Percentiles rank a stretch among this genome's conserved stretches.
Evolutionary conservation across 2,329 filamentous ascomycete genomes (phyloP).

Genomic region (Colletotrichum chlorophyti): DNA sequence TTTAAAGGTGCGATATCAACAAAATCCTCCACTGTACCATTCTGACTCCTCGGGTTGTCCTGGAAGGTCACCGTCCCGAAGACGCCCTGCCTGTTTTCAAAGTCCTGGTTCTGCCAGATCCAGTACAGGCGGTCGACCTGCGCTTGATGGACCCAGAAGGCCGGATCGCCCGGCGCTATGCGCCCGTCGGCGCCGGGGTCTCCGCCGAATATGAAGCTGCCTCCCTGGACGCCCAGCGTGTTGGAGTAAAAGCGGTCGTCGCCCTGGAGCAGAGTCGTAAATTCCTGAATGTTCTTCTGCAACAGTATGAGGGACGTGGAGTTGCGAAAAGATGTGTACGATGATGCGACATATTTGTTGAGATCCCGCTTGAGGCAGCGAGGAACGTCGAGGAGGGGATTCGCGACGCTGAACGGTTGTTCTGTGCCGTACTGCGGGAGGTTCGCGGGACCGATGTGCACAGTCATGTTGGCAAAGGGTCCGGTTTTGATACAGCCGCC

Average conservation of each 20-base stretch:
- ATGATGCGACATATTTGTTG: slow-evolving; percentile 32
- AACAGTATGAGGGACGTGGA: slow-evolving; percentile 40
- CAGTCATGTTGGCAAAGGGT: slow-evolving; percentile 46
- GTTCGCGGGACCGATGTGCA: slow-evolving; percentile 44
- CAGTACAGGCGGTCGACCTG: slow-evolving; percentile 55
- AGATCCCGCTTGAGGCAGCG: slow-evolving; percentile 50
- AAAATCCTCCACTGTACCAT: slow-evolving; percentile 48
- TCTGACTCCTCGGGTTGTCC: slow-evolving; percentile 46
- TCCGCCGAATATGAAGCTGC: slow-evolving; percentile 51
- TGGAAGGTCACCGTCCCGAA: slow-evolving; percentile 50
- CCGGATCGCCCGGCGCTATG: slow-evolving; percentile 51
- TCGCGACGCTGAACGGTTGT: slow-evolving; percentile 26
- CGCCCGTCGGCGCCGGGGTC: slow-evolving; percentile 54
- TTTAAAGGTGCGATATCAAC: slow-evolving; percentile 42
- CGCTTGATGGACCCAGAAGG: slow-evolving; percentile 53
- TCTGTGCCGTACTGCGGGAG: slow-evolving; percentile 28
- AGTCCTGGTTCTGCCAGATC: slow-evolving; percentile 56
- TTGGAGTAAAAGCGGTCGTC: slow-evolving; percentile 36
- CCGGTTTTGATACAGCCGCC: slow-evolving; percentile 50
- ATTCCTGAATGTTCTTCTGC: slow-evolving; percentile 30
- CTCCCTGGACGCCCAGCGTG: slow-evolving; percentile 45
- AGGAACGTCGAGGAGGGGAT: slow-evolving; percentile 46
- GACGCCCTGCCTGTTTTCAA: slow-evolving; percentile 44
- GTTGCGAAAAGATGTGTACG: slow-evolving; percentile 34
- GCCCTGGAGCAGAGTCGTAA: slow-evolving; percentile 45